Evolutionary conservation across 768 basidiomycete genomes (phyloP).

Genomic region (Sistotremastrum suecicum): DNA sequence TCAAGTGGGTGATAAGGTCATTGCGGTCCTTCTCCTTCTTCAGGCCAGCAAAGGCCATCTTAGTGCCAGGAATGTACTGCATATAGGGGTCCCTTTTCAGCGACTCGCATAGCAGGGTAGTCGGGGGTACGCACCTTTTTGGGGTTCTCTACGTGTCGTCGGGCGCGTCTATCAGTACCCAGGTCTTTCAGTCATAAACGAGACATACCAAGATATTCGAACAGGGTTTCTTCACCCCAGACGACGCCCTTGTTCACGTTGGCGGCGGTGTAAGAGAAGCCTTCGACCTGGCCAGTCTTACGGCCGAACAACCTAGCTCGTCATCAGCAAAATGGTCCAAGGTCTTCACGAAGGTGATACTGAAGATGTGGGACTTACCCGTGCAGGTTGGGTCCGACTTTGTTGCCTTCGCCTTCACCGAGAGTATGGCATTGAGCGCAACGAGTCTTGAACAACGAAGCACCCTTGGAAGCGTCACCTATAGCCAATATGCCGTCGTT

Average conservation of each 20-base stretch:
- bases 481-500: background rate
- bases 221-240: slow-evolving; percentile 83
- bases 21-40: slow-evolving; percentile 98
- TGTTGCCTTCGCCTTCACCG: slow-evolving; percentile 61
- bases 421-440: slow-evolving; percentile 91
- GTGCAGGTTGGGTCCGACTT: slow-evolving; percentile 92
- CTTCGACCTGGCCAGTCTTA: slow-evolving; percentile 72
- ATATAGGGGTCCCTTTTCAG: slow-evolving; percentile 3
- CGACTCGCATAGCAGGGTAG: background rate
- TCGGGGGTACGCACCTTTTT: slow-evolving; percentile 58
- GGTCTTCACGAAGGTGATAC: background rate
- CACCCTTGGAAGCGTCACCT: slow-evolving; percentile 87
- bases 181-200: background rate
- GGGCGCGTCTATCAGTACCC: slow-evolving; percentile 6
- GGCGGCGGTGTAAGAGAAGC: slow-evolving; percentile 86
- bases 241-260: slow-evolving; percentile 88
- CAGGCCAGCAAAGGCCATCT: slow-evolving; percentile 97
- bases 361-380: slow-evolving; percentile 38
- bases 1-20: slow-evolving; percentile 80
- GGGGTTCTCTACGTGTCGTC: slow-evolving; percentile 51
- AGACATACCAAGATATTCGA: slow-evolving; percentile 56
- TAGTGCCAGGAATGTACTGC: slow-evolving; percentile 90
- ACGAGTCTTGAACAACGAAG: slow-evolving; percentile 91
- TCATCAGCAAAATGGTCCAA: background rate
- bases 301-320: slow-evolving; percentile 59